phyloP scores from a whole-genome alignment of 116 monocot species.

The Iris pallida region DNA sequence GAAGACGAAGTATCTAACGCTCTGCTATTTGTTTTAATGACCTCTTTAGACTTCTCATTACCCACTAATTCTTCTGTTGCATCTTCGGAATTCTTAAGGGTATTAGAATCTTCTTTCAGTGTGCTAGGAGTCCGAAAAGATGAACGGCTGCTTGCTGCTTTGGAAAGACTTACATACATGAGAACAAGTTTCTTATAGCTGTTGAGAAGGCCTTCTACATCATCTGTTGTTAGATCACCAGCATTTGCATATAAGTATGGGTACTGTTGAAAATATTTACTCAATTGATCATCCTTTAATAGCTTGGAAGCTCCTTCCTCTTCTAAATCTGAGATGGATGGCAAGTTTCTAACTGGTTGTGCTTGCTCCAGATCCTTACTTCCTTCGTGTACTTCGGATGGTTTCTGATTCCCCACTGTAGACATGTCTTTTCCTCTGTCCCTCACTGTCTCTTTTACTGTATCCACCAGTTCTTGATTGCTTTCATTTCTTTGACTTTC shows the following conservation, averaged over 20 bases:
- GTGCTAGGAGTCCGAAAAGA: neutral
- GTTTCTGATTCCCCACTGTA: neutral
- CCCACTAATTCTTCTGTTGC: constrained; percentile 26
- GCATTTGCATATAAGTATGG: constrained; percentile 76
- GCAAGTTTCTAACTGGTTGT: constrained; percentile 8
- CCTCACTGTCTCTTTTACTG: constrained; percentile 17
- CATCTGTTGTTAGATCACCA: constrained; percentile 75
- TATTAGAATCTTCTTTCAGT: constrained; percentile 10
- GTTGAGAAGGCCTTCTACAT: constrained; percentile 73
- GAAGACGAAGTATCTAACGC: constrained; percentile 17
- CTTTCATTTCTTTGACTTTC: constrained; percentile 20
- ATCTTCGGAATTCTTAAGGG: constrained; percentile 17
- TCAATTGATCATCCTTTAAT: constrained; percentile 51
- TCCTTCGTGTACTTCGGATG: constrained; percentile 12
- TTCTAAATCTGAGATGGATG: constrained; percentile 45
- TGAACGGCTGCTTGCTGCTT: constrained; percentile 30
- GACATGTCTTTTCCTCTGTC: constrained; percentile 18
- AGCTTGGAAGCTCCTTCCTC: constrained; percentile 62
- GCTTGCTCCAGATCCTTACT: constrained; percentile 7
- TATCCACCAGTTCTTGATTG: constrained; percentile 17
- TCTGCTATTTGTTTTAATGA: constrained; percentile 1
- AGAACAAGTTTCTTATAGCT: constrained; percentile 80
- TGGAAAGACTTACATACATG: constrained; percentile 71
- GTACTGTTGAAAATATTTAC: constrained; percentile 68
- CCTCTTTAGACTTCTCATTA: constrained; percentile 13